These are phyloP conservation scores for Aspergillus ochraceus DNA, from an alignment of 2,329 filamentous ascomycete genomes.

Conservation along the genomic window DNA sequence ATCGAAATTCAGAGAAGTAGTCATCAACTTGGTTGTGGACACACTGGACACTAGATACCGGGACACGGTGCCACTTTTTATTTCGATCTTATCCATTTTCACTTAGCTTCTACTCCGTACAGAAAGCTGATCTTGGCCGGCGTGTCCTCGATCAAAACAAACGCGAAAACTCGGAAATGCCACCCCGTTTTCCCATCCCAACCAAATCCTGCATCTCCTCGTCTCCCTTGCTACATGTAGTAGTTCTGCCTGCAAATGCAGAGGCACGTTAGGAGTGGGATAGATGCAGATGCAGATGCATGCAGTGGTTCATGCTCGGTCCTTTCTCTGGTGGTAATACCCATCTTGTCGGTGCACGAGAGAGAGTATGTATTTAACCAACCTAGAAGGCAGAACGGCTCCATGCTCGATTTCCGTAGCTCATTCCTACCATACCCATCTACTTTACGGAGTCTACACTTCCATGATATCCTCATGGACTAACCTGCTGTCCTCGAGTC, in stretches of 20 bases:
- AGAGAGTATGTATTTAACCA: no score
- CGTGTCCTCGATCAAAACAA: neutral
- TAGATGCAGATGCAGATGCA: neutral
- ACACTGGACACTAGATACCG: neutral
- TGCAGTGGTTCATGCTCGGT: constrained; percentile 1
- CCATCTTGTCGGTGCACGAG: neutral
- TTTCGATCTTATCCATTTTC: neutral
- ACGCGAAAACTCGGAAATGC: neutral
- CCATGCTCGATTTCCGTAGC: no score
- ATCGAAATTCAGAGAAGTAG: neutral
- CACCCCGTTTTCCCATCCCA: neutral
- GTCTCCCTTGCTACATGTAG: constrained; percentile 1
- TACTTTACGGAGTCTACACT: no score
- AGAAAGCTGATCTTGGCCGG: neutral
- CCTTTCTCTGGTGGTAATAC: neutral
- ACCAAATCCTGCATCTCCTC: neutral
- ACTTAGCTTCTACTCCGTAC: neutral
- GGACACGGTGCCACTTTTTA: neutral
- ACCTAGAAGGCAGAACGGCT: no score
- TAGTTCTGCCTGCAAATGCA: neutral
- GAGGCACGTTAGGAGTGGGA: neutral
- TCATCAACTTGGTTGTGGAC: neutral
- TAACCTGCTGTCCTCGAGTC: no score
- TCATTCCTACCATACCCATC: no score
- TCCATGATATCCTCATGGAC: no score